Conservation (phyloP, 345 rosid species). For the Moringa oleifera region DNA sequence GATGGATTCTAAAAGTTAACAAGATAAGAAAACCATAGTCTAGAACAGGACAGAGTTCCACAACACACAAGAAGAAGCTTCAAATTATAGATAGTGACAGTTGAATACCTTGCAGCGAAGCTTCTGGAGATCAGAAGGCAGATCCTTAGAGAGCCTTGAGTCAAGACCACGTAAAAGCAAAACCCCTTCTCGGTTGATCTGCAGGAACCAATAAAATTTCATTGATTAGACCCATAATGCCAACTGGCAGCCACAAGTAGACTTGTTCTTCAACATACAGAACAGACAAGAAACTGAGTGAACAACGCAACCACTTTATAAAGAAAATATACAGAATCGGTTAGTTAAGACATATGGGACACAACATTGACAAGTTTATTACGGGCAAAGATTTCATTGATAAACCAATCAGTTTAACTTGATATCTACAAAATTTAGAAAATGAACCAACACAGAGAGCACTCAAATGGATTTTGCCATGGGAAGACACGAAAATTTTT, state of each 20-base stretch:
- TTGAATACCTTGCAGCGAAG: conserved; percentile 80
- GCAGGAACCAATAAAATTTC: conserved; percentile 23
- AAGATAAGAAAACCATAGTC: neutral
- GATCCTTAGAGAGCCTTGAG: conserved; percentile 90
- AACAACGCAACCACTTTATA: neutral
- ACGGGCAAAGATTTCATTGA: too few species aligned
- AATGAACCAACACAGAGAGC: too few species aligned
- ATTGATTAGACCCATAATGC: neutral
- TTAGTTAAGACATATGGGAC: too few species aligned
- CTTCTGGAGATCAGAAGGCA: conserved; percentile 91
- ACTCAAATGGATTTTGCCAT: too few species aligned
- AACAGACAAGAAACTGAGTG: neutral
- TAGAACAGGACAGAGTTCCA: neutral
- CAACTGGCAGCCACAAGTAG: neutral
- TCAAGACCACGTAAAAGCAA: conserved; percentile 84
- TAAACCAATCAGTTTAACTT: neutral
- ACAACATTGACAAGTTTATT: too few species aligned
- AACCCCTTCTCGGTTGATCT: conserved; percentile 86
- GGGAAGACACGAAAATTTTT: too few species aligned
- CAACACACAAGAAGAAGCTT: neutral
- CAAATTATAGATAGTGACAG: neutral
- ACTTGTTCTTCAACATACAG: neutral
- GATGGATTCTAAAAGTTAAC: neutral
- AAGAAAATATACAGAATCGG: too few species aligned
- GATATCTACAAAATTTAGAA: neutral